These are phyloP conservation scores for Periconia sp. DNA, from an alignment of 2,329 filamentous ascomycete genomes.

Conservation along the genomic window DNA sequence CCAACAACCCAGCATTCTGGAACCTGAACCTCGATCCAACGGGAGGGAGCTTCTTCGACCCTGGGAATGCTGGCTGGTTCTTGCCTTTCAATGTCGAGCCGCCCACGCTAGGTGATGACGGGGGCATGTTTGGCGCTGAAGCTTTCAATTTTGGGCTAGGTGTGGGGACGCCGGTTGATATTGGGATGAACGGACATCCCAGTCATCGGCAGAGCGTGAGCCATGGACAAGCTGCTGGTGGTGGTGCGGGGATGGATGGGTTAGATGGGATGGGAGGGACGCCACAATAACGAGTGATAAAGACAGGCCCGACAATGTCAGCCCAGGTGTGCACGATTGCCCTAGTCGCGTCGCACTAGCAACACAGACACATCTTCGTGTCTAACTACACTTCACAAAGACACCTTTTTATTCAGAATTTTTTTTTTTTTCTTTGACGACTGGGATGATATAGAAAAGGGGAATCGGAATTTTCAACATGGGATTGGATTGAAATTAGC, in stretches of 20 bases:
- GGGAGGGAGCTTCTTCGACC: conserved; percentile 43
- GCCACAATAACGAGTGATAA: conserved; percentile 3
- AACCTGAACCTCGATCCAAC: conserved; percentile 40
- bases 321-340: too few relatives aligned
- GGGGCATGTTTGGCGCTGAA: conserved; percentile 29
- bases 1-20: conserved; percentile 40
- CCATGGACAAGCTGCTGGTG: neutral
- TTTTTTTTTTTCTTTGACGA: too few relatives aligned
- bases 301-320: too few relatives aligned
- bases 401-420: too few relatives aligned
- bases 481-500: too few relatives aligned
- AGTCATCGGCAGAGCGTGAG: conserved; percentile 6
- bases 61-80: conserved; percentile 75
- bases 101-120: conserved; percentile 53
- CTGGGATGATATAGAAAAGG: too few relatives aligned
- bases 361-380: too few relatives aligned
- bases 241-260: conserved; percentile 5
- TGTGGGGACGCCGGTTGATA: conserved; percentile 21
- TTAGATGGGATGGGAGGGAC: conserved; percentile 5
- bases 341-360: too few relatives aligned
- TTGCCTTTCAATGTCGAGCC: conserved; percentile 92
- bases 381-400: too few relatives aligned
- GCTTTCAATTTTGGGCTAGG: conserved; percentile 33
- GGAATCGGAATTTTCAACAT: too few relatives aligned
- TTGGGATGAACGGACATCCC: conserved; percentile 21